Evolutionary conservation across 352 stramenopile species (phyloP), one percentile per base, ranked within the genome.

Genomic region (Phytopythium cucurbitacearum): DNA sequence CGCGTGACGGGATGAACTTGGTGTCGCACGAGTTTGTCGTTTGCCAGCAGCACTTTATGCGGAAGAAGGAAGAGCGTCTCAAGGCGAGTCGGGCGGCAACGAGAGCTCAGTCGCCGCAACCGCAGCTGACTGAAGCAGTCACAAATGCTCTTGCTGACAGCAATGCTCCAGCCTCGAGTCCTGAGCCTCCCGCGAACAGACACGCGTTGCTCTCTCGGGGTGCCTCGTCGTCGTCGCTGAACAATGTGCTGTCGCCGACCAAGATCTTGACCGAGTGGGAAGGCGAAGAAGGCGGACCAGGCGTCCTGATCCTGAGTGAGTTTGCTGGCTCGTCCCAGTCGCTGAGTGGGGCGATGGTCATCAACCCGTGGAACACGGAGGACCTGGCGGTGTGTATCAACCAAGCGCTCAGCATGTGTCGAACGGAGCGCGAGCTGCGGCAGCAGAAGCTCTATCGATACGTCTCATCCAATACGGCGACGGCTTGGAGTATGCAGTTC

Each of bases 391-490:
- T 83, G 34, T 86, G 76, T 41, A 85, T 96, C 42, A 73, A 95
- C 49, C 75, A 94, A 62, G 82, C 86, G 12, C 71, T 96, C 36
- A 83, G 80, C 12, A 89, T 96, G 73, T 88, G 69, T 38, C 80
- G 83, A 9, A 85, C 84, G 2, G 85, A 95, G 60, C 71, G 85
- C 1, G 83, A 95, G 48, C 78, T 96, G n/a, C 79, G 85, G 7
- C 87, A 95, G 55, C 82, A 94, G 42, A 96, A 96, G 60, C 65
- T 96, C 7, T 94, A 93, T 52, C 79, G 87, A 1, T 96, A 96
- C 48, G 87, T 96, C 8, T 86, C 76, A 33, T 80, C 78, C 1
- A 91, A 96, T 59, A 96, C 85, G 15, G 85, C 87, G 13, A 82
- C 80, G 1, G 64, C 78, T 7, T 96, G 87, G 87, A 88, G 82